A percentile compares a stretch with the other conserved stretches of the same genome.
Evolutionary conservation across 495 filamentous ascomycete species (phyloP).

Genomic region (Penicillium maclennaniae): DNA sequence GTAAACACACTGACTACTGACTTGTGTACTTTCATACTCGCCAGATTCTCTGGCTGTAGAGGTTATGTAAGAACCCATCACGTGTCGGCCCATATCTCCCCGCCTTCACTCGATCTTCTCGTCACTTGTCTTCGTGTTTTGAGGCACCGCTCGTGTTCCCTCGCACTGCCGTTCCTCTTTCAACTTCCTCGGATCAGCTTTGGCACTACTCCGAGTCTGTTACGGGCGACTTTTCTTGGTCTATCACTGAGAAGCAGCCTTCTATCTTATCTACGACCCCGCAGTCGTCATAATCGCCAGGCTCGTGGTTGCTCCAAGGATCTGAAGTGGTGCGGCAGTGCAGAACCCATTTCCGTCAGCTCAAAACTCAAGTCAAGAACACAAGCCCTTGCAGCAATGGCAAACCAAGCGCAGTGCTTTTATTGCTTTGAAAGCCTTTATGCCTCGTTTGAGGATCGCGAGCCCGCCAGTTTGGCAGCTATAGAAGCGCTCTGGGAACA

Average conservation of each 20-base stretch:
- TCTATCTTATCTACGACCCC: conserved; percentile 18
- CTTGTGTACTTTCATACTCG: background rate
- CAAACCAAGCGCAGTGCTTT: conserved; percentile 75
- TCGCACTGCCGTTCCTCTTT: background rate
- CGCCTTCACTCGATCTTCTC: background rate
- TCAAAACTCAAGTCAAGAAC: background rate
- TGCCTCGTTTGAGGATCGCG: conserved; percentile 58
- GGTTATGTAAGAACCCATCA: conserved; percentile 9
- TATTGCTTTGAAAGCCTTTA: conserved; percentile 86
- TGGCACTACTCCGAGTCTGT: conserved; percentile 1
- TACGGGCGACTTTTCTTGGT: background rate
- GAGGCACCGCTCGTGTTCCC: background rate
- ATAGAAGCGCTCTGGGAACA: conserved; percentile 71
- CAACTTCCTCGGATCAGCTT: conserved; percentile 2
- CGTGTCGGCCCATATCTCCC: conserved; percentile 2
- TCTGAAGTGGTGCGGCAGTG: conserved; percentile 6
- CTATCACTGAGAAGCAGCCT: conserved; percentile 3
- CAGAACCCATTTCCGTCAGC: background rate
- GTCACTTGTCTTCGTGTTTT: background rate
- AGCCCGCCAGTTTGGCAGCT: conserved; percentile 54
- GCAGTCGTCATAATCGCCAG: conserved; percentile 5
- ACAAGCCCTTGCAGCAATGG: conserved; percentile 54
- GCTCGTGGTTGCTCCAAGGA: conserved; percentile 2
- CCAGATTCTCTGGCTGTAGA: background rate
- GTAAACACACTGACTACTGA: background rate